These are phyloP conservation scores for Microstegium vimineum DNA, from an alignment of 176 grass and related monocot genomes.

Conservation along the genomic window DNA sequence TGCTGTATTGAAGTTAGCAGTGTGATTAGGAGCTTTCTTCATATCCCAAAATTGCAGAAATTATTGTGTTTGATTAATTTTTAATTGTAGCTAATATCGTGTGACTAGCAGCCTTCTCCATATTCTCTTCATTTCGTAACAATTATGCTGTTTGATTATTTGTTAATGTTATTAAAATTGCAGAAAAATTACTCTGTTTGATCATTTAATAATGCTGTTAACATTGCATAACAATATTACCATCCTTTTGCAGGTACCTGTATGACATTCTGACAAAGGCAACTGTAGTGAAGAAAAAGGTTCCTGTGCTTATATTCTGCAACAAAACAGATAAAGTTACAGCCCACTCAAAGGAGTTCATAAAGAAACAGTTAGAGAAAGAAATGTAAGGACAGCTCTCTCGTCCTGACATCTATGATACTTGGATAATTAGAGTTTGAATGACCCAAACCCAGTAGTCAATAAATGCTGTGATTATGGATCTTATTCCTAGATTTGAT, in stretches of 20 bases:
- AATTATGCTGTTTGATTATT: not conserved
- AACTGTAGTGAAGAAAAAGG: slow-evolving; percentile 65
- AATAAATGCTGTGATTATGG: not conserved
- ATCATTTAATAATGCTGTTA: not conserved
- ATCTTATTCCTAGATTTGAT: not conserved
- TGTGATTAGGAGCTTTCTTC: not conserved
- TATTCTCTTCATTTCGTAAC: not conserved
- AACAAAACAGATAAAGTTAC: slow-evolving; percentile 99
- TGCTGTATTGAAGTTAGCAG: not conserved
- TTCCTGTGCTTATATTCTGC: slow-evolving; percentile 82
- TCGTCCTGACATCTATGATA: not conserved
- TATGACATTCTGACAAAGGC: slow-evolving; percentile 93
- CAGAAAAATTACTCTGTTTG: not conserved
- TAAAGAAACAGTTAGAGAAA: slow-evolving; percentile 94
- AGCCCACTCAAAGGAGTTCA: slow-evolving; percentile 97
- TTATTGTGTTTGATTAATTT: not conserved
- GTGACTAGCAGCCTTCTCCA: not conserved
- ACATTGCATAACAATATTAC: not conserved
- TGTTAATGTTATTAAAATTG: not conserved
- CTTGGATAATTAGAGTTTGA: not conserved
- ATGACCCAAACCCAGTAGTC: not conserved
- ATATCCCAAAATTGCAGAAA: not conserved
- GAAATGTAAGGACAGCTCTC: slow-evolving; percentile 69
- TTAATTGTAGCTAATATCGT: not conserved
- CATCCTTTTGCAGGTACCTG: slow-evolving; percentile 52